Percentiles rank a stretch among this genome's conserved stretches.
Evolutionary conservation across 352 stramenopile genomes (phyloP).

Genomic region (Globisporangium mamillatum): DNA sequence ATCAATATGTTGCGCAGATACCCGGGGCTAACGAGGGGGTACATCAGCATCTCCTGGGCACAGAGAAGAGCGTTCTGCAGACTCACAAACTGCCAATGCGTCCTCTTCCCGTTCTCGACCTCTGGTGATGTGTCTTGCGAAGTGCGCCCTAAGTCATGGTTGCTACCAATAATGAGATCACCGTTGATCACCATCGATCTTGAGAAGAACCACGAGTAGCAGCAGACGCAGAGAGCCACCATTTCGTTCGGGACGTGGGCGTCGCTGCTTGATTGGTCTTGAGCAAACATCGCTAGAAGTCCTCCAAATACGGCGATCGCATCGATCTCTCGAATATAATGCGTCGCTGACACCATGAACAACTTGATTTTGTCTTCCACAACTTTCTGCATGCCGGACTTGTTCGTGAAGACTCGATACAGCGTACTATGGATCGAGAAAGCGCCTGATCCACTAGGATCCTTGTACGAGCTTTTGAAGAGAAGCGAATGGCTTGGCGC

Average conservation of each 20-base stretch:
- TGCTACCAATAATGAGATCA: conserved; percentile 18
- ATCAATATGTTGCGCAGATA: conserved; percentile 58
- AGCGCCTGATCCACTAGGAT: conserved; percentile 3
- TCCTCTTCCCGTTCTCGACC: conserved; percentile 23
- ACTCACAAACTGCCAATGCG: conserved; percentile 60
- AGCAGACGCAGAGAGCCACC: conserved; percentile 51
- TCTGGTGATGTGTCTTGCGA: not conserved
- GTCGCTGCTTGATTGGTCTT: conserved; percentile 17
- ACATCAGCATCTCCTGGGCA: conserved; percentile 66
- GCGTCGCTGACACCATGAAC: conserved; percentile 57
- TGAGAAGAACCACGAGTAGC: conserved; percentile 59
- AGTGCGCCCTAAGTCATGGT: not conserved
- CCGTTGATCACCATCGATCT: conserved; percentile 62
- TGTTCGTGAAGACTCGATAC: conserved; percentile 39
- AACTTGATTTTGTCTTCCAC: conserved; percentile 65
- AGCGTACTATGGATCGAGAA: conserved; percentile 49
- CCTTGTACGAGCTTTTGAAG: conserved; percentile 34
- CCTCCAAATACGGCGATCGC: conserved; percentile 67
- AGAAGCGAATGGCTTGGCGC: conserved; percentile 35
- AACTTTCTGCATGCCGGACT: conserved; percentile 49
- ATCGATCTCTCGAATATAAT: conserved; percentile 48
- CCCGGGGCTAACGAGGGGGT: conserved; percentile 61
- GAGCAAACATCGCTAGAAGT: conserved; percentile 48
- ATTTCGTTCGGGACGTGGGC: conserved; percentile 44
- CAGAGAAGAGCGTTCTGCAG: conserved; percentile 54